Conservation (phyloP, 768 basidiomycete genomes). For the Lentinus brumalis region DNA sequence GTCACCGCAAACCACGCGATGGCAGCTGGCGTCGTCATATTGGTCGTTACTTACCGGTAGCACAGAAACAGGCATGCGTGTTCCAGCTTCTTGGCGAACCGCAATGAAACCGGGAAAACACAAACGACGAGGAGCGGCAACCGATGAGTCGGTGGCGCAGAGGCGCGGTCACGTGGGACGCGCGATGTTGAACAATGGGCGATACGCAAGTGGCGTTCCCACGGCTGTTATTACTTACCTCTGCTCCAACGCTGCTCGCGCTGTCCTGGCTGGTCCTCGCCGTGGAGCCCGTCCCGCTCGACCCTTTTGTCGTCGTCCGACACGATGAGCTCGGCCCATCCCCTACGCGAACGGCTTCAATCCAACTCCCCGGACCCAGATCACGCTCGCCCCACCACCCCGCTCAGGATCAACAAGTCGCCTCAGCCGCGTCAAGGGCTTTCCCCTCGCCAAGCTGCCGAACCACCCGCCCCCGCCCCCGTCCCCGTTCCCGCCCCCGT, state of each 20-base stretch:
- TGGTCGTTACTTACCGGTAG: too few species aligned
- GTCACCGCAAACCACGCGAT: too few species aligned
- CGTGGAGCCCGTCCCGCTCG: constrained; percentile 1
- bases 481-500: constrained; percentile 27
- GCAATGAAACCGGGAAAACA: too few species aligned
- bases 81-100: too few species aligned
- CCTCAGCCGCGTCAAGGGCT: constrained; percentile 38
- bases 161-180: constrained; percentile 18
- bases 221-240: too few species aligned
- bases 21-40: too few species aligned
- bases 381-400: constrained; percentile 53
- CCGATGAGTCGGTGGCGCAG: not conserved
- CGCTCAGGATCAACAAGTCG: constrained; percentile 71
- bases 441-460: constrained; percentile 29
- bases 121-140: too few species aligned
- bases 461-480: constrained; percentile 14
- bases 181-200: constrained; percentile 21
- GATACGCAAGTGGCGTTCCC: not conserved
- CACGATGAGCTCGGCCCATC: constrained; percentile 20
- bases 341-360: constrained; percentile 22
- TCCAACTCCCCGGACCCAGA: constrained; percentile 22
- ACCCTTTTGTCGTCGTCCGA: not conserved
- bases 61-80: too few species aligned
- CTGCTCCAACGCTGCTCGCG: too few species aligned
- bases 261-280: not conserved